A percentile compares a stretch with the other conserved stretches of the same genome.
Evolutionary conservation across 805 yeast species (phyloP).

Genomic region (Hanseniaspora taiwanica): DNA sequence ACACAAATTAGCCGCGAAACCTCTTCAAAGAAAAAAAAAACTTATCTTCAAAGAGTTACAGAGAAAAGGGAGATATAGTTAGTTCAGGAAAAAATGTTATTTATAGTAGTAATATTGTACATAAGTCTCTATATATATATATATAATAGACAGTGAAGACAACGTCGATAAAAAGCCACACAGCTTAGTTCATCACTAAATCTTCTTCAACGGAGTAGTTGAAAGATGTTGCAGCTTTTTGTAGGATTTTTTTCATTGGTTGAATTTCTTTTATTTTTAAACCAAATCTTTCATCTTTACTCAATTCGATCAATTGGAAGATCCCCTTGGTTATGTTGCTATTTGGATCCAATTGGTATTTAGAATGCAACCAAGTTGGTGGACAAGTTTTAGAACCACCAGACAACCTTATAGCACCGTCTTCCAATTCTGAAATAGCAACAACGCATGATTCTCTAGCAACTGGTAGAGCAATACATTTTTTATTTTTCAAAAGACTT

Average conservation of each 20-base stretch:
- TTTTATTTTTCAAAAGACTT: constrained; percentile 38
- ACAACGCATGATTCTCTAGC: constrained; percentile 77
- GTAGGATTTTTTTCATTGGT: constrained; percentile 30
- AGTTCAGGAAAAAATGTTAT: too few relatives aligned
- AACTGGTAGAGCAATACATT: constrained; percentile 39
- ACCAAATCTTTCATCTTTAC: constrained; percentile 61
- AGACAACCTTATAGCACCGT: constrained; percentile 52
- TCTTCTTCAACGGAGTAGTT: neutral
- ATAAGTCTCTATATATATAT: too few relatives aligned
- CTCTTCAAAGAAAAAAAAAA: too few relatives aligned
- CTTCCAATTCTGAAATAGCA: constrained; percentile 25
- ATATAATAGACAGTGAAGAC: too few relatives aligned
- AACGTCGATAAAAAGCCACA: too few relatives aligned
- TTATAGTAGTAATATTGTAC: too few relatives aligned
- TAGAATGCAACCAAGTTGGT: constrained; percentile 84
- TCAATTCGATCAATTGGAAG: constrained; percentile 41
- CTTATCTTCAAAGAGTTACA: too few relatives aligned
- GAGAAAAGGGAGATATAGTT: too few relatives aligned
- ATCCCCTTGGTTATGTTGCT: constrained; percentile 31
- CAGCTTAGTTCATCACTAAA: neutral
- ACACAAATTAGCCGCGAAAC: too few relatives aligned
- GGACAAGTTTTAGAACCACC: constrained; percentile 60
- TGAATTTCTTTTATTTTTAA: constrained; percentile 49
- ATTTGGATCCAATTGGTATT: constrained; percentile 44
- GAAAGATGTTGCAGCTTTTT: neutral